Conservation (phyloP, 2,329 filamentous ascomycete species). For the Spiromastix sp. region DNA sequence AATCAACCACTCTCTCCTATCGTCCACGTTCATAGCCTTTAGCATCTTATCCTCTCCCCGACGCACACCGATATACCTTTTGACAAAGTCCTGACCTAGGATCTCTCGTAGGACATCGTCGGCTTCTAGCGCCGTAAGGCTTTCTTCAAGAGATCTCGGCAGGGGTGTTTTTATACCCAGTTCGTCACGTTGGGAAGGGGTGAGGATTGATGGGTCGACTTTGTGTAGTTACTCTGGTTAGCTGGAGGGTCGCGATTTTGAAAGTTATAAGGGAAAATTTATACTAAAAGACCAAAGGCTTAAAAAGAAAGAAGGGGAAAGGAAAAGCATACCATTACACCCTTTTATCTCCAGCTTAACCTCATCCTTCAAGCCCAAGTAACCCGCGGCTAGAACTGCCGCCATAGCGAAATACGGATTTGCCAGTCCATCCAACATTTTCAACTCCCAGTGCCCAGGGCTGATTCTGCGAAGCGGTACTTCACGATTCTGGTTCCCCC, state of each 20-base stretch:
- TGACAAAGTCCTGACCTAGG: constrained; percentile 19
- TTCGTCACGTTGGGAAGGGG: constrained; percentile 17
- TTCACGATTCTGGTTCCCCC: constrained; percentile 55
- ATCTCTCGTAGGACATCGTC: constrained; percentile 19
- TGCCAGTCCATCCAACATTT: constrained; percentile 18
- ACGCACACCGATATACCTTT: constrained; percentile 23
- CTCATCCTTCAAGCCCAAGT: constrained; percentile 6
- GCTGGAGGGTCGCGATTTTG: background rate
- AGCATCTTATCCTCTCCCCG: constrained; percentile 23
- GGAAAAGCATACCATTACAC: constrained; percentile 16
- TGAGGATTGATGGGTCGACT: constrained; percentile 27
- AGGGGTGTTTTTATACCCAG: constrained; percentile 28
- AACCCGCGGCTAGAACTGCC: constrained; percentile 15
- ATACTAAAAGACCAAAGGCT: background rate
- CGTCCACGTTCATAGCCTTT: constrained; percentile 20
- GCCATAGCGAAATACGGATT: constrained; percentile 19
- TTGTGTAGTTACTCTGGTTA: constrained; percentile 4
- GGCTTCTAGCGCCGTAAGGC: constrained; percentile 21
- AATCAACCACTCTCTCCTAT: constrained; percentile 27
- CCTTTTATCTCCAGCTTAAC: constrained; percentile 6
- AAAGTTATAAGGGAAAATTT: background rate
- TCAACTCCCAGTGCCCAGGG: constrained; percentile 17
- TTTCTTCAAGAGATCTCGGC: constrained; percentile 25
- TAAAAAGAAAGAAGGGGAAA: background rate
- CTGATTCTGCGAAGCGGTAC: constrained; percentile 15